Evolutionary conservation across 2,329 filamentous ascomycete genomes (phyloP).

Genomic region (Lachnellula occidentalis): DNA sequence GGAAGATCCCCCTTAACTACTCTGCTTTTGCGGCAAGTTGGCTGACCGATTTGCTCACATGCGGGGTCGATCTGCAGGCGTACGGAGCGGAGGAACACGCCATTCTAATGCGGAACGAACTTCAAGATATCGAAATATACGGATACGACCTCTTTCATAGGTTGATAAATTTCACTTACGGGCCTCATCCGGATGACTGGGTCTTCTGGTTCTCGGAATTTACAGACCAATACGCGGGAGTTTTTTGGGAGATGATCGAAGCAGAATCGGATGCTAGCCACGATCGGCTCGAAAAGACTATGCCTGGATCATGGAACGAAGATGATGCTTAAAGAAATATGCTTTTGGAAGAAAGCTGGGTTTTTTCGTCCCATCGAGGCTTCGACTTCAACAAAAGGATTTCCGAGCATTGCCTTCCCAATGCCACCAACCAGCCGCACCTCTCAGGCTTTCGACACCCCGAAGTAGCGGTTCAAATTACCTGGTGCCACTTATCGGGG

Average conservation of each 20-base stretch:
- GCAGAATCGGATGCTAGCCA: background rate
- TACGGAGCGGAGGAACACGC: background rate
- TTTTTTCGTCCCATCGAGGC: too few relatives aligned
- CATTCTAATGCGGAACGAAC: background rate
- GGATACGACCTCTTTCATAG: background rate
- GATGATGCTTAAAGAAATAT: background rate
- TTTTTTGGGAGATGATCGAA: constrained; percentile 12
- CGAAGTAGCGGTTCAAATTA: too few relatives aligned
- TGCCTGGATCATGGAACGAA: constrained; percentile 12
- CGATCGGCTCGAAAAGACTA: background rate
- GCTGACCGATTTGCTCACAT: background rate
- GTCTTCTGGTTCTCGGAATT: constrained; percentile 4
- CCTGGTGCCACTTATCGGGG: too few relatives aligned
- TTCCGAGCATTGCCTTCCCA: background rate
- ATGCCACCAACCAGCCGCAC: too few relatives aligned
- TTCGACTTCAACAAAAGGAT: too few relatives aligned
- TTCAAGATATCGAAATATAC: background rate
- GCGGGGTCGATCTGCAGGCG: background rate
- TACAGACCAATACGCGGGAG: background rate
- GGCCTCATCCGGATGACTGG: constrained; percentile 8
- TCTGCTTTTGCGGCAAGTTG: background rate
- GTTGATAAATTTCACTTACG: constrained; percentile 8
- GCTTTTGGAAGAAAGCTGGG: background rate
- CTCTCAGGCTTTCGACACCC: too few relatives aligned
- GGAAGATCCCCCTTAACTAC: background rate